Base-by-base conservation (phyloP, 192 early-diverging fungal genomes). In the Phycomyces blakesleeanus region DNA sequence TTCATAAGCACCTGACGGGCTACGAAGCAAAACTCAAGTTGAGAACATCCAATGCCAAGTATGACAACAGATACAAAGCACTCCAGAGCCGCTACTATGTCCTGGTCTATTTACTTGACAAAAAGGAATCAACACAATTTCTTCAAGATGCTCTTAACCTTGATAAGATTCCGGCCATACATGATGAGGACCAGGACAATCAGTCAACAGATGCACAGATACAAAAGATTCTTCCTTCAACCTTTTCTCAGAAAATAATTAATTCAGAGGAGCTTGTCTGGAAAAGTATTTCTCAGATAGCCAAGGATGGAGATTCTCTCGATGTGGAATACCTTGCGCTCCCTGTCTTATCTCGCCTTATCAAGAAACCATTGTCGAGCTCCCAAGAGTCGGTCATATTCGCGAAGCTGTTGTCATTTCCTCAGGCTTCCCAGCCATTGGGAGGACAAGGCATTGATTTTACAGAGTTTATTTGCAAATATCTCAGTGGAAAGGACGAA, bases 21-120 rank as follows among this genome's bases (percentile, higher is more conserved):
- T 63, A 37, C 20, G 52, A 63, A 40, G 51, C 50, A 6, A 16
- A 16, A 20, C 44, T 40, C 15, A 57, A 58, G 26, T 50, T 27
- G n/a, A 49, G 22, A 9, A 47, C 5, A 2, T 40, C 49, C n/a
- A 22, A 15, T 49, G 42, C 37, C 21, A 39, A 55, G 9, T 12
- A 55, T n/a, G 20, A 42, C 18, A 40, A 50, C 1, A 39, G 34
- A 22, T 40, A 63, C 22, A 50, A 16, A 4, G 21, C 37, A 25
- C 57, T 67, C 25, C 34, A 26, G 52, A 60, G 51, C 14, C 61
- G 68, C 3, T 69, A 55, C 50, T 29, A 69, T 27, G 16, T 69
- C 12, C 50, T 69, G 25, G 27, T 34, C 40, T 69, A 63, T 38
- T 49, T 61, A 6, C 14, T 69, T 8, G 56, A 69, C 29, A 47